Evolutionary conservation across 2,329 filamentous ascomycete genomes (phyloP), one percentile per base, ranked within the genome.

Genomic region (Lasiodiplodia theobromae): DNA sequence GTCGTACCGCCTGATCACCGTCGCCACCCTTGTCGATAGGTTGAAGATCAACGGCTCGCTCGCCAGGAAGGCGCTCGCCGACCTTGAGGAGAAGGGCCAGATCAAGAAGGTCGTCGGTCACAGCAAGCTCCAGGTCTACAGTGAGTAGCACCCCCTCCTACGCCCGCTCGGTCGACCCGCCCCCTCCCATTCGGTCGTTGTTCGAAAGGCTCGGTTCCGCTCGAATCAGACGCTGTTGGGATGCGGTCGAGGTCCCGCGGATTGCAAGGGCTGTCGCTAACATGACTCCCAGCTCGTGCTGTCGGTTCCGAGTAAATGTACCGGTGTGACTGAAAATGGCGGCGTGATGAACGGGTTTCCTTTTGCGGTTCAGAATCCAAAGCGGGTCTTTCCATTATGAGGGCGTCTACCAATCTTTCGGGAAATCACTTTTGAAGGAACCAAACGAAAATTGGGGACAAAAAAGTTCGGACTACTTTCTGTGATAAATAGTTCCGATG

Each of bases 1-100:
- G 86, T 97, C 96, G 74, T 99, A 98, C 92, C 94, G 96, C 82
- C 94, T 99, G 84, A 94, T 99, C 87, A 98, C 96, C 82, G 92
- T 98, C 80, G 94, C 96, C 80, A 95, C 93, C 79, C 94, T 99
- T 81, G 96, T 99, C 89, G 96, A 99, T 87, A 91, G 96, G 86
- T 90, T 99, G 85, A 99, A 99, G 94, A 96, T 99, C 89, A 99
- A 99, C 88, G 96, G 96, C 82, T 97, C 93, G 78, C 88, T 99
- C 81, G 96, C 96, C 77, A 91, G 96, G 81, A 87, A 89, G 86
- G 95, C 93, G 85, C 87, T 98, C 76, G 87, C 87, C 82, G 95
- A 98, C 82, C 89, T 98, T 78, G 95, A 98, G 91, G 93, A 96
- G 89, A 96, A 94, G 90, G 96, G 95, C 79, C 89, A 93, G 85